Percentiles rank a stretch among this genome's conserved stretches.
phyloP scores from a whole-genome alignment of 78 protist species.

The Dictyostelium firmibasis region DNA sequence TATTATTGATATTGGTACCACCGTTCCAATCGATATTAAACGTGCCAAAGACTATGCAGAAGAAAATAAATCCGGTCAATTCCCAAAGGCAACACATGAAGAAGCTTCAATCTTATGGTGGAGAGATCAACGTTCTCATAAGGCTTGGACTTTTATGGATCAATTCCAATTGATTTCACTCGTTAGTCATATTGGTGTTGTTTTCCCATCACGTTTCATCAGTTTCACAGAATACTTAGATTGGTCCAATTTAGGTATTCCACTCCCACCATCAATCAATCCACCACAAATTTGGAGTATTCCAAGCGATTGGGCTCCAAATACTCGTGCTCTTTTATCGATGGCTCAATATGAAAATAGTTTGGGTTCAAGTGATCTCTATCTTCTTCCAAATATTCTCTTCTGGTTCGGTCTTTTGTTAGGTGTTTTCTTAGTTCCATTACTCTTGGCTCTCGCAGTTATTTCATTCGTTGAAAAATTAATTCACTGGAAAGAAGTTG shows the following conservation, averaged over 20 bases:
- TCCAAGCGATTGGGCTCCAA: neutral
- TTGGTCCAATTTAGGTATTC: constrained; percentile 77
- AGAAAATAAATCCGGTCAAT: constrained; percentile 50
- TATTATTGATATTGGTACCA: constrained; percentile 34
- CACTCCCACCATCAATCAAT: constrained; percentile 55
- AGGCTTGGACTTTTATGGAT: constrained; percentile 77
- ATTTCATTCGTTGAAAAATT: constrained; percentile 15
- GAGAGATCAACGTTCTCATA: constrained; percentile 78
- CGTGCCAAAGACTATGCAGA: constrained; percentile 60
- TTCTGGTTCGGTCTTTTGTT: constrained; percentile 54
- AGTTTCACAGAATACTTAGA: constrained; percentile 51
- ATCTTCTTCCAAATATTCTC: constrained; percentile 63
- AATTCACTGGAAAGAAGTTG: constrained; percentile 68
- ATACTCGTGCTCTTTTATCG: constrained; percentile 1
- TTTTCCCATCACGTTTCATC: constrained; percentile 77
- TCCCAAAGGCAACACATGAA: constrained; percentile 68
- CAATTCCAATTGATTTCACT: constrained; percentile 71
- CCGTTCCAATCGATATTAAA: constrained; percentile 22
- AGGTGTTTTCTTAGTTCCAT: constrained; percentile 59
- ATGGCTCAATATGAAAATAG: constrained; percentile 57
- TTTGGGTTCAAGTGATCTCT: constrained; percentile 23
- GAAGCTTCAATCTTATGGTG: constrained; percentile 76
- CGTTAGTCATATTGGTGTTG: constrained; percentile 62
- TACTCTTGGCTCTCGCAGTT: neutral
- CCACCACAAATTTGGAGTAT: neutral